Evolutionary conservation across 176 grass and related monocot genomes (phyloP).

Genomic region (Carex littledalei): DNA sequence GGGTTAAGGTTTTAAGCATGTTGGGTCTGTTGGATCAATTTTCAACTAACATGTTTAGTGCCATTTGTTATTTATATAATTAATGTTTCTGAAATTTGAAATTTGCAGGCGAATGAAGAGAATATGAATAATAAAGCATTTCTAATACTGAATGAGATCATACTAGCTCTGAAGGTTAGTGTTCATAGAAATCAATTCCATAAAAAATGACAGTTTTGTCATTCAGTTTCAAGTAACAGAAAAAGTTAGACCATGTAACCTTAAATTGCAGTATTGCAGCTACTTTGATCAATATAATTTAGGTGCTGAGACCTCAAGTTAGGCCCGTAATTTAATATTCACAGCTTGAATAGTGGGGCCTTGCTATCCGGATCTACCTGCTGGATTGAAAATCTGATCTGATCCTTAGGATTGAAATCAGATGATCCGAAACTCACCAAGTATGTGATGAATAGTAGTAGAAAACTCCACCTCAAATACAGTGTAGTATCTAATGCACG

Average conservation of each 20-base stretch:
- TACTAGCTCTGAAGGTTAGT: slow-evolving; percentile 71
- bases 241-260: neutral
- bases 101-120: slow-evolving; percentile 89
- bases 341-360: neutral
- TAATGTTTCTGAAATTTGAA: slow-evolving; percentile 39
- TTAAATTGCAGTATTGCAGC: neutral
- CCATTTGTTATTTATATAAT: slow-evolving; percentile 21
- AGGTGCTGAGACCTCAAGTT: neutral
- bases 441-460: slow-evolving; percentile 7
- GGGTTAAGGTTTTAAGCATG: slow-evolving; percentile 4
- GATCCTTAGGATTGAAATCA: neutral
- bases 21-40: slow-evolving; percentile 12
- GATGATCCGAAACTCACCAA: neutral
- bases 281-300: neutral
- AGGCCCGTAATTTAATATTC: neutral
- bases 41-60: slow-evolving; percentile 7
- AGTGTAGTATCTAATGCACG: neutral
- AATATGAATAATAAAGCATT: slow-evolving; percentile 78
- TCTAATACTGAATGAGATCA: slow-evolving; percentile 95
- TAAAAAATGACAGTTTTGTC: neutral
- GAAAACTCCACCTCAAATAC: neutral
- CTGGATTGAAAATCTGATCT: neutral
- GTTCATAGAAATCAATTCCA: neutral
- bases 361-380: neutral
- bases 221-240: neutral